Evolutionary conservation across 2,329 filamentous ascomycete species (phyloP), one percentile per base, ranked within the genome.

Genomic region (Epicoccum nigrum): DNA sequence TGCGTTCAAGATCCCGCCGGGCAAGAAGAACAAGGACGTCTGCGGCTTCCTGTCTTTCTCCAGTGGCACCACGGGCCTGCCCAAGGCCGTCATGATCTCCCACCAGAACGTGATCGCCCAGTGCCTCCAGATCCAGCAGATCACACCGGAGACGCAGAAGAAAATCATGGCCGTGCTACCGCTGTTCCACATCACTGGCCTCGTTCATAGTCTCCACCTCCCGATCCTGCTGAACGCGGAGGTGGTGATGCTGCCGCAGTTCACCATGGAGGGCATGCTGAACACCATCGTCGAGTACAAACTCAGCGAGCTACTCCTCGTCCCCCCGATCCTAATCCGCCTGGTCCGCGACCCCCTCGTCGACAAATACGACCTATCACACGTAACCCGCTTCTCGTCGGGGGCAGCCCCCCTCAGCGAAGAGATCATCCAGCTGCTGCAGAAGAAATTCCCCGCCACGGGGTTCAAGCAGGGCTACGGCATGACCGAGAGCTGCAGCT

Each of bases 401-500:
- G 85, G 85, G 7, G 84, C 85, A 0, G 85, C 85, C 0, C 85
- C 85, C 0, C 60, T 86, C 2, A 78, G 79, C 17, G 79, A 79
- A 53, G 76, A 87, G 63, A 81, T 88, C 45, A 75, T 87, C 13
- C 77, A 81, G 19, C 75, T 80, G 19, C 72, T 87, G 12, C 70
- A 82, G 50, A 74, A 77, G 53, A 80, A 78, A 39, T 87, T 86
- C 60, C 85, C 84, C 0, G 71, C 78, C 1, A 83, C 80, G 0
- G 83, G 83, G 0, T 85, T 87, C 68, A 84, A 84, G 59, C 85
- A 87, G 62, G 84, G 83, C 1, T 88, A 87, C 60, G 86, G 86
- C 21, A 87, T 88, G 84, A 88, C 86, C 0, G 86, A 87, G 66
- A 82, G 78, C 0, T 87, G 83, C 65, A 79, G 76, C 2, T 86